phyloP scores from a whole-genome alignment of 208 protist genomes.

The Herpetomonas samuelpessoai region DNA sequence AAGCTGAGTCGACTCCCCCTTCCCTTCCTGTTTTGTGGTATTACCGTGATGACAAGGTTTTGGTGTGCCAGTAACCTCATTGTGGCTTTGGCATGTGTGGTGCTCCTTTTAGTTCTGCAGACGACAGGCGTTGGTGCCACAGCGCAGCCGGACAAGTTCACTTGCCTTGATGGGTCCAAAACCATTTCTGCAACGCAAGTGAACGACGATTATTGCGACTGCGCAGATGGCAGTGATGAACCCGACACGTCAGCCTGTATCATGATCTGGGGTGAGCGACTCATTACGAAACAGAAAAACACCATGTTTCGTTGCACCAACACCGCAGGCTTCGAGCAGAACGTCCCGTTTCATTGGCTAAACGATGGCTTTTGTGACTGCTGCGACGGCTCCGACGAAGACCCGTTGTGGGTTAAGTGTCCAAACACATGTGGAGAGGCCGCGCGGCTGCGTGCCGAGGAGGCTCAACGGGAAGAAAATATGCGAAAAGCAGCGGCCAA shows the following conservation, averaged over 20 bases:
- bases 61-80: too few species aligned
- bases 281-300: constrained; percentile 4
- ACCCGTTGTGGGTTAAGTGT: constrained; percentile 28
- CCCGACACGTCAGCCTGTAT: constrained; percentile 84
- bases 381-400: constrained; percentile 94
- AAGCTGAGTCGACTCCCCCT: too few species aligned
- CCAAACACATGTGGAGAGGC: constrained; percentile 62
- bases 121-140: constrained; percentile 22
- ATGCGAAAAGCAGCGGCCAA: constrained; percentile 11
- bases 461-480: constrained; percentile 23
- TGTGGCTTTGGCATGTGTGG: too few species aligned
- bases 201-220: constrained; percentile 97
- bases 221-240: constrained; percentile 94
- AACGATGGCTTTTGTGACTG: constrained; percentile 94
- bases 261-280: constrained; percentile 3
- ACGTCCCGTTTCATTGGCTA: constrained; percentile 64
- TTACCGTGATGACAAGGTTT: too few species aligned
- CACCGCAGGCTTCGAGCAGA: constrained; percentile 35
- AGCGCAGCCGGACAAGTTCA: constrained; percentile 19
- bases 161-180: constrained; percentile 36
- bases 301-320: constrained; percentile 88
- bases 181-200: constrained; percentile 65
- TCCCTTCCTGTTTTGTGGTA: too few species aligned
- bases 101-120: neutral
- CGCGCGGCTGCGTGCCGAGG: constrained; percentile 17